Evolutionary conservation across 176 grass and related monocot genomes (phyloP), one percentile per base, ranked within the genome.

Genomic region (Coix lacrymajobi): DNA sequence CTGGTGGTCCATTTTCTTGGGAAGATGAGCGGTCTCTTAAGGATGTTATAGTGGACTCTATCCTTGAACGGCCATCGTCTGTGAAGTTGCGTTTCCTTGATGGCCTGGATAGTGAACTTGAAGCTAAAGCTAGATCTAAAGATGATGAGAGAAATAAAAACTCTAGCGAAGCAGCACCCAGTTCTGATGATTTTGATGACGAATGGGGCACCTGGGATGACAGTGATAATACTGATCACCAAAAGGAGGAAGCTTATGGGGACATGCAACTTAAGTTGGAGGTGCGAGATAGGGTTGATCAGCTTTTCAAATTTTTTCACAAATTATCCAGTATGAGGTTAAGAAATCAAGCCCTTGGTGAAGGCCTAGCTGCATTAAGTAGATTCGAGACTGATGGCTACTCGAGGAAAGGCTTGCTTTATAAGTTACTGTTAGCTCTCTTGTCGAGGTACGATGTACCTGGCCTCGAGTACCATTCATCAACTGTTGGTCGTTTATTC

Each of bases 131-230:
- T 49, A 94, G 86, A 81, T 85, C 86, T 67, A 87, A 90, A 78
- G 85, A 88, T 51, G 82, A 38, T 71, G 70, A 77, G 62, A 69
- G 8, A 69, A 90, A 87, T 49, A 78, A 62, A 52, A 76, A 87
- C 78, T 77, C 81, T 81, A 80, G 69, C 60, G 79, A 84, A 54
- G 79, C 83, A 69, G 37, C 76, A 80, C 71, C 91, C 28, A 87
- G 73, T 83, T 57, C 90, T 25, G 93, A 99, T 80, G 92, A 92
- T 79, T 96, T 99, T 87, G 96, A 96, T 81, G 96, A 99, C 48
- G 87, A 94, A 40, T 99, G 96, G 93, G 89, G 90, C 65, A 99
- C 81, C 64, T 98, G 92, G 96, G 96, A 95, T 75, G 92, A 95
- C 33, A 89, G 91, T 62, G 96, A 94, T 71, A 60, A 93, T 79